phyloP scores from a whole-genome alignment of 2,329 filamentous ascomycete genomes.

The Fusarium nematophilum region DNA sequence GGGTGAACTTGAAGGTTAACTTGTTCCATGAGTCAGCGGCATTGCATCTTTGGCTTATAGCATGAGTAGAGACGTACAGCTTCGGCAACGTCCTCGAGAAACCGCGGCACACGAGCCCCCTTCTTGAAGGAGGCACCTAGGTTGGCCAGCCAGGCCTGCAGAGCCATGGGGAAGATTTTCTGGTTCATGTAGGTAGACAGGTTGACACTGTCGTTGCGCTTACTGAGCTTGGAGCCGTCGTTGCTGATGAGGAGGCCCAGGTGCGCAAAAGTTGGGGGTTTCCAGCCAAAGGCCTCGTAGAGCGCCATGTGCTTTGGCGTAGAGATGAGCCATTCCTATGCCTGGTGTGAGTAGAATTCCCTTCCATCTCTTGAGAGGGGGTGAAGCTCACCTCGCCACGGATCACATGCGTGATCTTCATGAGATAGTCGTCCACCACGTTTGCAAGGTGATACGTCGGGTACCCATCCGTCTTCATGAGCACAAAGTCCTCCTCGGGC shows the following conservation, averaged over 20 bases:
- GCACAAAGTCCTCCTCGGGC: constrained; percentile 81
- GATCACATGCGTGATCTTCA: constrained; percentile 96
- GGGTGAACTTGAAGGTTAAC: constrained; percentile 90
- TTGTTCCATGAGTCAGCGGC: constrained; percentile 50
- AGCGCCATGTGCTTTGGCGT: constrained; percentile 79
- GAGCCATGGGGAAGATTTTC: constrained; percentile 59
- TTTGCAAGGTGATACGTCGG: constrained; percentile 98
- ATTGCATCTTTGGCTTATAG: neutral
- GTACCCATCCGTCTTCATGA: constrained; percentile 90
- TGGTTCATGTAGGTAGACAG: constrained; percentile 62
- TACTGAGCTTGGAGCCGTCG: constrained; percentile 84
- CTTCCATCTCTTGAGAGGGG: neutral
- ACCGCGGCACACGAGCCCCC: constrained; percentile 49
- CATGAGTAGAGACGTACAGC: constrained; percentile 61
- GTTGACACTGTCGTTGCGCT: constrained; percentile 72
- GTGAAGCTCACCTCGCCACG: constrained; percentile 74
- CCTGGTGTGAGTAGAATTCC: neutral
- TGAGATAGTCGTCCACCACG: constrained; percentile 93
- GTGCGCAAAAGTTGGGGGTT: constrained; percentile 80
- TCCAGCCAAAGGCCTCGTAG: constrained; percentile 83
- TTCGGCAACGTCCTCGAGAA: constrained; percentile 75
- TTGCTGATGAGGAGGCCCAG: constrained; percentile 78
- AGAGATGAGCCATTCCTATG: constrained; percentile 91
- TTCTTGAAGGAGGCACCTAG: constrained; percentile 58
- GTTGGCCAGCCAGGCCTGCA: constrained; percentile 85